Conservation (phyloP, 257 asterid species). For the Primulina tabacum region DNA sequence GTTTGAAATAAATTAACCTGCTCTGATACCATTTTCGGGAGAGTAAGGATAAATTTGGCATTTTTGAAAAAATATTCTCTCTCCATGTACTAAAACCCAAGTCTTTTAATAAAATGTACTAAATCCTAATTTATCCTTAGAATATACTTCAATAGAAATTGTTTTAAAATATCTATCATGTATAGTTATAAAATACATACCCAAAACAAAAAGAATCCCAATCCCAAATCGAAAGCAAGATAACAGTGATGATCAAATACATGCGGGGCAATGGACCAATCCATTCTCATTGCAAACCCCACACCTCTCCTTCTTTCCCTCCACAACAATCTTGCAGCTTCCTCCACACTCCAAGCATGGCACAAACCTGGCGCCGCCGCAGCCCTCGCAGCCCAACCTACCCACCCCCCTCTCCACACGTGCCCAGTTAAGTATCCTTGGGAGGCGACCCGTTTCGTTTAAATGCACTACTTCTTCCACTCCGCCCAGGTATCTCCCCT, state of each 20-base stretch:
- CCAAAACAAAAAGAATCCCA: no score
- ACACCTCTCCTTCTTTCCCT: conserved; percentile 7
- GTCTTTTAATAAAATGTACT: no score
- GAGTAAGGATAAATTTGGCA: no score
- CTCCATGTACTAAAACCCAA: no score
- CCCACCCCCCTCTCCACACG: conserved; percentile 83
- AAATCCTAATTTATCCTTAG: no score
- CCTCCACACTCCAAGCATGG: conserved; percentile 88
- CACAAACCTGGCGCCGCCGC: conserved; percentile 88
- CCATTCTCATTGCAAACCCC: background rate
- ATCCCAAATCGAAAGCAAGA: no score
- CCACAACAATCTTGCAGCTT: conserved; percentile 62
- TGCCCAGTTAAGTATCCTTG: conserved; percentile 77
- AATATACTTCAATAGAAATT: no score
- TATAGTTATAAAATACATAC: no score
- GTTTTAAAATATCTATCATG: no score
- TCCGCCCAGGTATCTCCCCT: conserved; percentile 87
- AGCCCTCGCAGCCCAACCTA: conserved; percentile 74
- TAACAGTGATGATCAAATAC: background rate
- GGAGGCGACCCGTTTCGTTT: conserved; percentile 65
- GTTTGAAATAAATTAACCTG: no score
- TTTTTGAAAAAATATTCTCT: no score
- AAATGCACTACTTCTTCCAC: conserved; percentile 68
- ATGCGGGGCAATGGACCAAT: background rate
- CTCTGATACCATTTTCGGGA: no score